phyloP scores from a whole-genome alignment of 805 yeast species.

The Ogataea ramenticola region DNA sequence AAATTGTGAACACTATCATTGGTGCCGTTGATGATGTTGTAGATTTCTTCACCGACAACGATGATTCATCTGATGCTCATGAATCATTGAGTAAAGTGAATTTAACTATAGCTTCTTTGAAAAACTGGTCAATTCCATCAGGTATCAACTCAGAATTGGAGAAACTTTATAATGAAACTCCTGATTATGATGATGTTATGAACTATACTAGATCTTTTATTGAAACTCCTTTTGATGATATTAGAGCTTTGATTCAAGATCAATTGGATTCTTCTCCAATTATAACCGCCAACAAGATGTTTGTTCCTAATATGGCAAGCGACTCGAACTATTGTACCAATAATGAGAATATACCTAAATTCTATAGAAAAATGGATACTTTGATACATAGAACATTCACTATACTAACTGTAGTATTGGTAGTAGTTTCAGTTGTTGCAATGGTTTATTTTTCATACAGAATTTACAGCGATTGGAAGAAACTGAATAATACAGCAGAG shows the following conservation, averaged over 20 bases:
- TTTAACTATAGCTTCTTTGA: slow-evolving; percentile 47
- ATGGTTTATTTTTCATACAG: slow-evolving; percentile 36
- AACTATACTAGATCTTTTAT: slow-evolving; percentile 50
- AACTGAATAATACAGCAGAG: slow-evolving; percentile 28
- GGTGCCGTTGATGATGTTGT: slow-evolving; percentile 45
- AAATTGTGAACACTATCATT: slow-evolving; percentile 48
- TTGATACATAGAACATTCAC: slow-evolving; percentile 29
- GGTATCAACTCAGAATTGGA: slow-evolving; percentile 54
- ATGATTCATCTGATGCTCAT: slow-evolving; percentile 23
- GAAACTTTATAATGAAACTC: slow-evolving; percentile 43
- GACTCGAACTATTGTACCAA: slow-evolving; percentile 33
- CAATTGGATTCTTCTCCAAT: not conserved
- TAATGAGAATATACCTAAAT: slow-evolving; percentile 29
- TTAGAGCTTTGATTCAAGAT: slow-evolving; percentile 21
- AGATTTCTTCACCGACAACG: slow-evolving; percentile 45
- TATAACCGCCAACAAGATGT: slow-evolving; percentile 20
- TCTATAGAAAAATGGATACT: slow-evolving; percentile 26
- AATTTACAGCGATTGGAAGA: slow-evolving; percentile 43
- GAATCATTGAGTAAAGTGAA: slow-evolving; percentile 40
- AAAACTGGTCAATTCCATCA: slow-evolving; percentile 57
- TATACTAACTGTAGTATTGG: slow-evolving; percentile 31
- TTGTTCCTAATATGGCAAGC: slow-evolving; percentile 31
- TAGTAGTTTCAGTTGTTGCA: slow-evolving; percentile 31
- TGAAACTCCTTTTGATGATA: slow-evolving; percentile 48
- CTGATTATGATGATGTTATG: slow-evolving; percentile 59